A percentile compares a stretch with the other conserved stretches of the same genome.
phyloP scores from a whole-genome alignment of 495 filamentous ascomycete genomes.

The Aspergillus ostianus region DNA sequence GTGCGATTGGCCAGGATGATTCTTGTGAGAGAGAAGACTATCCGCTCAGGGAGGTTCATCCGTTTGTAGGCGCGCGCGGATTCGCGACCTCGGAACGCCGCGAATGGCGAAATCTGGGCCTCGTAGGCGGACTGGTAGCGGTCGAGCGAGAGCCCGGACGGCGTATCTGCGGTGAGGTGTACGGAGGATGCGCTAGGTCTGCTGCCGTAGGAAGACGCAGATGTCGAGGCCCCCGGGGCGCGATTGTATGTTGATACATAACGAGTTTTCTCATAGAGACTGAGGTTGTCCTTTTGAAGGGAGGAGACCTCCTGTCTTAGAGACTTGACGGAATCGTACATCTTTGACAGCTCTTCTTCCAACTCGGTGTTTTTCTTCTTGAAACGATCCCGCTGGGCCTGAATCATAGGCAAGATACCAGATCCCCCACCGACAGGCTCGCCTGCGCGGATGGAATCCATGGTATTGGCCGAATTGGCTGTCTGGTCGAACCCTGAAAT shows the following conservation, averaged over 20 bases:
- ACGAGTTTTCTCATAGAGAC: constrained; percentile 95
- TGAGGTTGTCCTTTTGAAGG: constrained; percentile 93
- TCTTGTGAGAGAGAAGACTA: constrained; percentile 86
- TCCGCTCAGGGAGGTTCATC: constrained; percentile 86
- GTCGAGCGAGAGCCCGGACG: constrained; percentile 69
- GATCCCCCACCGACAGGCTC: constrained; percentile 79
- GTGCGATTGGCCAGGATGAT: constrained; percentile 87
- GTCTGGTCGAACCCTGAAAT: constrained; percentile 87
- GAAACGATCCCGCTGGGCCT: constrained; percentile 96
- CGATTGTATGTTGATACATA: constrained; percentile 93
- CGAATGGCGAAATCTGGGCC: constrained; percentile 91
- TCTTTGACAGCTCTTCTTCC: constrained; percentile 83
- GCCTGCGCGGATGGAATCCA: constrained; percentile 60
- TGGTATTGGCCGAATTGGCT: constrained; percentile 43
- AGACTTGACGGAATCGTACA: constrained; percentile 76
- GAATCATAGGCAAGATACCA: constrained; percentile 96
- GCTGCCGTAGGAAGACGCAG: constrained; percentile 66
- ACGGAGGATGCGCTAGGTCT: constrained; percentile 74
- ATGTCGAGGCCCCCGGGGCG: constrained; percentile 59
- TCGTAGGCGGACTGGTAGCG: constrained; percentile 93
- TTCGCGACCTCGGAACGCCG: constrained; percentile 89
- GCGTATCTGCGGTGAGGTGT: constrained; percentile 57
- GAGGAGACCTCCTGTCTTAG: constrained; percentile 88
- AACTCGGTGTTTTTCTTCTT: constrained; percentile 93
- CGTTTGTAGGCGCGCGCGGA: constrained; percentile 88